Conservation (phyloP, 169 alveolate genomes). For the Perkinsus chesapeaki region DNA sequence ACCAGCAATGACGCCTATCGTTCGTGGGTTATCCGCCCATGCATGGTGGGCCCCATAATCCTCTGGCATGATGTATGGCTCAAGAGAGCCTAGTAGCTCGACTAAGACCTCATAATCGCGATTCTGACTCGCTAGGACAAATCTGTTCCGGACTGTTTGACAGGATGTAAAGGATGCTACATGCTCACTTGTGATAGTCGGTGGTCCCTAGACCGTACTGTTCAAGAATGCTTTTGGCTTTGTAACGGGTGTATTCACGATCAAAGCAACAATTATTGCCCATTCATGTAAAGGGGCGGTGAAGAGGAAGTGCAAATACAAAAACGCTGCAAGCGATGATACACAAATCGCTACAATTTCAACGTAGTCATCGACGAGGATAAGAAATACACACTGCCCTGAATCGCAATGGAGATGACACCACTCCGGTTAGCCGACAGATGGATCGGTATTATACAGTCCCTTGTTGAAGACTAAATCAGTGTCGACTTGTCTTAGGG, state of each 20-base stretch:
- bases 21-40: neutral
- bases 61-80: neutral
- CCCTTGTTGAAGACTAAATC: no score
- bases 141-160: neutral
- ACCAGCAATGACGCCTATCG: neutral
- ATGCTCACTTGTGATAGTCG: neutral
- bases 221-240: neutral
- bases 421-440: neutral
- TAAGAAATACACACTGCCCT: no score
- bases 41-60: neutral
- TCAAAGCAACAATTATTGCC: neutral
- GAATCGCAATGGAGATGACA: neutral
- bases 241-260: neutral
- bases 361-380: no score
- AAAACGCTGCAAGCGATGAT: neutral
- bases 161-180: neutral
- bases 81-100: neutral
- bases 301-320: neutral
- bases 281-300: neutral
- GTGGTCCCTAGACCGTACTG: neutral
- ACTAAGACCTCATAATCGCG: neutral
- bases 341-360: no score
- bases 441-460: no score
- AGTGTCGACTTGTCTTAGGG: no score
- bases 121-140: neutral